Percentiles rank a stretch among this genome's conserved stretches.
Evolutionary conservation across 371 early-diverging fungal genomes (phyloP).

Genomic region (Haplosporangium sp.): DNA sequence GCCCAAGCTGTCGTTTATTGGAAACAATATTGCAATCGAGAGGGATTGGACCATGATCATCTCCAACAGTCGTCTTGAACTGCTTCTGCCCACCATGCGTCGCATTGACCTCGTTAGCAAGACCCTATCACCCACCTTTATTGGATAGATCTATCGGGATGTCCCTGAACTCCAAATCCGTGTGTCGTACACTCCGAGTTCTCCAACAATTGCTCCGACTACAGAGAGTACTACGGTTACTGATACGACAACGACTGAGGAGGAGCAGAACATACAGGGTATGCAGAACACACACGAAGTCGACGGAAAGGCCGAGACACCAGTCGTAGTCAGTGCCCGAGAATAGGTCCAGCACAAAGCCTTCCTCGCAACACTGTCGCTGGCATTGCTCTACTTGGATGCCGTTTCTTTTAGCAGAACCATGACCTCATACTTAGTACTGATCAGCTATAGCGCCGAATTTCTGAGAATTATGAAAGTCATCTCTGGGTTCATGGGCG

Average conservation of each 20-base stretch:
- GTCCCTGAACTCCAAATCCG: constrained; percentile 11
- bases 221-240: too few relatives aligned
- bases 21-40: constrained; percentile 39
- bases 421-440: constrained; percentile 30
- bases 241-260: too few relatives aligned
- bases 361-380: constrained; percentile 19
- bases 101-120: constrained; percentile 45
- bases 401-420: constrained; percentile 42
- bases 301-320: neutral
- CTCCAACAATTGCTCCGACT: too few relatives aligned
- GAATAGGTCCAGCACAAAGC: constrained; percentile 39
- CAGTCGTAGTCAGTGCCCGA: constrained; percentile 3
- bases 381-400: constrained; percentile 39
- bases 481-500: constrained; percentile 22
- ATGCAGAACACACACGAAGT: too few relatives aligned
- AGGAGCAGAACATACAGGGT: too few relatives aligned
- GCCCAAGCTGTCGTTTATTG: constrained; percentile 30
- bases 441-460: constrained; percentile 30
- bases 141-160: constrained; percentile 30
- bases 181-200: constrained; percentile 9
- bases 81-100: constrained; percentile 34
- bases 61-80: constrained; percentile 32
- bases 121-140: constrained; percentile 29
- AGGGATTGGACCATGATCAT: constrained; percentile 46
- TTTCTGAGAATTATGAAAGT: constrained; percentile 37